Conservation (phyloP, 176 grass and related monocot species). For the Poa pratensis region DNA sequence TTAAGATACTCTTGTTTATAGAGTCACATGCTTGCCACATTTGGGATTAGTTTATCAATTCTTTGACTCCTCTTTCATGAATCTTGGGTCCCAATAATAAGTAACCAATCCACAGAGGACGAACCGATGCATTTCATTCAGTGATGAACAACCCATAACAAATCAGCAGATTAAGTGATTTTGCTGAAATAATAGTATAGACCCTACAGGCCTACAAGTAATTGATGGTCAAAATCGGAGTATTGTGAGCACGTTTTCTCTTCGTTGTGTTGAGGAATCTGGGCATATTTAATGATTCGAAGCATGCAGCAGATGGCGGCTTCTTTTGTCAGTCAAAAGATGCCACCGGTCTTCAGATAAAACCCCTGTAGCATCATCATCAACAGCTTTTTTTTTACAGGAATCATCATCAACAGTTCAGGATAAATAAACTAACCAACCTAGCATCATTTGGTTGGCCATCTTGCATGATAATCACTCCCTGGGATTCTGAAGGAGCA, state of each 20-base stretch:
- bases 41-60: neutral
- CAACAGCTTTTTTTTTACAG: too few species aligned
- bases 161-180: neutral
- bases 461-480: slow-evolving; percentile 27
- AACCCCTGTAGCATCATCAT: slow-evolving; percentile 15
- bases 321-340: slow-evolving; percentile 46
- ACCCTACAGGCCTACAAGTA: neutral
- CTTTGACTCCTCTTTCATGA: neutral
- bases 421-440: slow-evolving; percentile 7
- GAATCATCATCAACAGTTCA: neutral
- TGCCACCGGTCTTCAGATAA: slow-evolving; percentile 44
- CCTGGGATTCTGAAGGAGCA: neutral
- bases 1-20: slow-evolving; percentile 13
- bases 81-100: slow-evolving; percentile 4
- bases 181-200: neutral
- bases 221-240: neutral
- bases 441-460: slow-evolving; percentile 49
- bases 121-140: neutral
- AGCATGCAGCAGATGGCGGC: slow-evolving; percentile 6
- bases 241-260: neutral
- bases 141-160: neutral
- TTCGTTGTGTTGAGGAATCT: neutral
- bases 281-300: slow-evolving; percentile 39
- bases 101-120: neutral
- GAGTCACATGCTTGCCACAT: slow-evolving; percentile 4